phyloP scores from a whole-genome alignment of 306 rosid genomes.

The Sindora glabra region DNA sequence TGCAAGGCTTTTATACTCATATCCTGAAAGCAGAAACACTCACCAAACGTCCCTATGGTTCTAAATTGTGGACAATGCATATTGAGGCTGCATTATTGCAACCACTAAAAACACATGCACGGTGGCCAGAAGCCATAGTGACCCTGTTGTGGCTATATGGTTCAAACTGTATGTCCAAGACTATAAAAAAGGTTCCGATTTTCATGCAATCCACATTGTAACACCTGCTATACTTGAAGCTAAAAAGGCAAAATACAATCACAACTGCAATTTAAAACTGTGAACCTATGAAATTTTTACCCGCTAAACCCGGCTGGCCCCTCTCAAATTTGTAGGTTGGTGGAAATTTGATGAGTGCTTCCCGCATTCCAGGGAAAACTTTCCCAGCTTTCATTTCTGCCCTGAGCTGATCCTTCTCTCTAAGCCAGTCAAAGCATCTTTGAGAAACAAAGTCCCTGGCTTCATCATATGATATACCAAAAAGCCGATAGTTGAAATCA shows the following conservation, averaged over 20 bases:
- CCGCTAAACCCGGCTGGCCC: constrained; percentile 84
- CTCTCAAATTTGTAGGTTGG: constrained; percentile 97
- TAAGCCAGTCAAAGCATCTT: constrained; percentile 99
- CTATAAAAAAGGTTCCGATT: too few relatives aligned
- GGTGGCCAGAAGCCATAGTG: too few relatives aligned
- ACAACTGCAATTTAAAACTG: not conserved
- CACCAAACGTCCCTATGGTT: too few relatives aligned
- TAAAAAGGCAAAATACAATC: constrained; percentile 7
- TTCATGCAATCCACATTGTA: too few relatives aligned
- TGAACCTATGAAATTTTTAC: constrained; percentile 31
- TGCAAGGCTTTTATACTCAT: too few relatives aligned
- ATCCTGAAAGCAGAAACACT: too few relatives aligned
- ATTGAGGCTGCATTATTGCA: too few relatives aligned
- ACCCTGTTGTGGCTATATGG: too few relatives aligned
- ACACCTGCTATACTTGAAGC: too few relatives aligned
- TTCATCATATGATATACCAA: constrained; percentile 95
- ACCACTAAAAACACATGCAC: too few relatives aligned
- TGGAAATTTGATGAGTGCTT: constrained; percentile 87
- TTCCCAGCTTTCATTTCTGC: constrained; percentile 94
- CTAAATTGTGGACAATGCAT: too few relatives aligned
- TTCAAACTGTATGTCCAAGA: too few relatives aligned
- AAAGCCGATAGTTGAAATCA: constrained; percentile 93
- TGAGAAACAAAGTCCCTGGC: constrained; percentile 99
- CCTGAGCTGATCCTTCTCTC: constrained; percentile 98
- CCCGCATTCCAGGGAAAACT: constrained; percentile 99